Conservation (phyloP, 2,329 filamentous ascomycete genomes). For the Hypoxylon sp. region DNA sequence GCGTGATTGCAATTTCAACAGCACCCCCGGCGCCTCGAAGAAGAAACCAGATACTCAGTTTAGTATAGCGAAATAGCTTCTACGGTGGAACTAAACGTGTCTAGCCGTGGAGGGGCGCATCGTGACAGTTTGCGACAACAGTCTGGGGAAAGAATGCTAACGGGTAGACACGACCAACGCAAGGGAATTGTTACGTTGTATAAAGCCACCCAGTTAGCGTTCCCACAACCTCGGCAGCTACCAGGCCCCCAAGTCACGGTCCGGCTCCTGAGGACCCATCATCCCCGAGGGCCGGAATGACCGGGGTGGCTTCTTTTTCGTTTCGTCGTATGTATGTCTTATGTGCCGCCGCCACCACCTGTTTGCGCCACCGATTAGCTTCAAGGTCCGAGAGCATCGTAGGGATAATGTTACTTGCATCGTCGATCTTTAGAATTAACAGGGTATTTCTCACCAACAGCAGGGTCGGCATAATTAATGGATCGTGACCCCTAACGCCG, state of each 20-base stretch:
- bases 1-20: slow-evolving; percentile 15
- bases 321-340: neutral
- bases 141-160: neutral
- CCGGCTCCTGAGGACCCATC: slow-evolving; percentile 8
- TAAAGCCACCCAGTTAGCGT: slow-evolving; percentile 3
- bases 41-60: slow-evolving; percentile 10
- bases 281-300: slow-evolving; percentile 9
- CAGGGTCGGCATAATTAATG: slow-evolving; percentile 21
- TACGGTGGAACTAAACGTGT: slow-evolving; percentile 1
- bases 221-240: slow-evolving; percentile 11
- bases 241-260: slow-evolving; percentile 10
- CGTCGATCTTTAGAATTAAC: slow-evolving; percentile 9
- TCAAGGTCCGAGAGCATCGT: slow-evolving; percentile 4
- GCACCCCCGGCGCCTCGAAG: slow-evolving; percentile 10
- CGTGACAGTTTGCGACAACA: neutral
- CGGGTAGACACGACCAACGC: neutral
- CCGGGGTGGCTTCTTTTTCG: slow-evolving; percentile 1
- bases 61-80: slow-evolving; percentile 10
- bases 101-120: slow-evolving; percentile 1
- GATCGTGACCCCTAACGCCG: slow-evolving; percentile 3
- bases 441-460: slow-evolving; percentile 5
- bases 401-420: neutral
- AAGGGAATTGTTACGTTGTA: slow-evolving; percentile 34
- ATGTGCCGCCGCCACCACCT: slow-evolving; percentile 21
- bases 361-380: slow-evolving; percentile 8